phyloP scores from a whole-genome alignment of 331 rosid genomes.

The Phaseolus coccineus region DNA sequence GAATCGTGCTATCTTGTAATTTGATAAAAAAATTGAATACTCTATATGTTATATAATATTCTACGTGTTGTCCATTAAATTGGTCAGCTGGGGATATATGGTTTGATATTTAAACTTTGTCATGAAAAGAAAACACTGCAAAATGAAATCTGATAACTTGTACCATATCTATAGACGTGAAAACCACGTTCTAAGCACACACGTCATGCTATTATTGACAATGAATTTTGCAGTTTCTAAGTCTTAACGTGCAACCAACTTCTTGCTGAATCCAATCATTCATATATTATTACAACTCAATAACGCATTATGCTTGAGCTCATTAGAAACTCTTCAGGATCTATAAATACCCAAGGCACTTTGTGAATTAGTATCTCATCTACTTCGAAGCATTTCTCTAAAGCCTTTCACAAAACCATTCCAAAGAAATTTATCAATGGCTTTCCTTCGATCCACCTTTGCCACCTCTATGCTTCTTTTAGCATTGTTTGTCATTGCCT shows the following conservation, averaged over 20 bases:
- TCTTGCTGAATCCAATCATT: conserved; percentile 8
- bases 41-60: not conserved
- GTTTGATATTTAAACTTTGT: not conserved
- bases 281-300: not conserved
- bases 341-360: conserved; percentile 43
- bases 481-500: conserved; percentile 45
- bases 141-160: not conserved
- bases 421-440: conserved; percentile 45
- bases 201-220: not conserved
- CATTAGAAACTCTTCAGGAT: not conserved
- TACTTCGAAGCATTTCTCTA: conserved; percentile 21
- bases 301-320: not conserved
- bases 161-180: not conserved
- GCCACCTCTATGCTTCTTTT: conserved; percentile 45
- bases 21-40: not conserved
- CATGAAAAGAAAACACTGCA: not conserved
- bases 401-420: not conserved
- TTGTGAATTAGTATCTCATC: not conserved
- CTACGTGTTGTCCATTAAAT: conserved; percentile 28
- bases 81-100: not conserved
- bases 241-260: conserved; percentile 43
- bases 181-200: conserved; percentile 31
- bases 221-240: not conserved
- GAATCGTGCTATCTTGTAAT: not conserved
- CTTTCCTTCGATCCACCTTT: conserved; percentile 35